phyloP scores from a whole-genome alignment of 2,329 filamentous ascomycete genomes.

The Cladophialophora exuberans region DNA sequence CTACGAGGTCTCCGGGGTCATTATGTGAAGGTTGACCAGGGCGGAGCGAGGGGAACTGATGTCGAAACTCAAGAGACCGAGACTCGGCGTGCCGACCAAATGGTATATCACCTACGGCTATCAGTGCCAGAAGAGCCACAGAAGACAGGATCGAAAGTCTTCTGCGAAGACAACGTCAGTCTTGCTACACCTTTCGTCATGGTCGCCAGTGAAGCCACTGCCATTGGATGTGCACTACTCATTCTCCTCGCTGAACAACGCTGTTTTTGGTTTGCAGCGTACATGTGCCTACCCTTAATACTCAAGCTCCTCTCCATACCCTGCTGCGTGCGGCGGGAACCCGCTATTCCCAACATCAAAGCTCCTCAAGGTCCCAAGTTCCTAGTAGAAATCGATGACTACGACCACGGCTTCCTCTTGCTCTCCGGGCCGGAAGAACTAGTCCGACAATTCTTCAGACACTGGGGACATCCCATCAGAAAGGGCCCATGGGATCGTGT shows the following conservation, averaged over 20 bases:
- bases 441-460: background rate
- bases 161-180: background rate
- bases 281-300: background rate
- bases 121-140: background rate
- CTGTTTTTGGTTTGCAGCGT: background rate
- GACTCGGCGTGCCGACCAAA: background rate
- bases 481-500: background rate
- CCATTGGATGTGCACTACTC: background rate
- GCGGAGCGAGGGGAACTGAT: background rate
- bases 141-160: background rate
- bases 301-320: background rate
- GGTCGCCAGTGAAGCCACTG: background rate
- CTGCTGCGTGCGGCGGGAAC: background rate
- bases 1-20: background rate
- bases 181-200: background rate
- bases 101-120: background rate
- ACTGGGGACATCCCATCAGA: background rate
- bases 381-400: background rate
- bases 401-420: constrained; percentile 2
- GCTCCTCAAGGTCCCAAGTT: background rate
- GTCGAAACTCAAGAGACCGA: constrained; percentile 2
- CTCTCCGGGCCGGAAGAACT: background rate
- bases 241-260: background rate
- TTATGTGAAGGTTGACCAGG: background rate
- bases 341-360: background rate